Evolutionary conservation across 1,284 basidiomycete genomes (phyloP).

Genomic region (Trichosporon coremiiforme): DNA sequence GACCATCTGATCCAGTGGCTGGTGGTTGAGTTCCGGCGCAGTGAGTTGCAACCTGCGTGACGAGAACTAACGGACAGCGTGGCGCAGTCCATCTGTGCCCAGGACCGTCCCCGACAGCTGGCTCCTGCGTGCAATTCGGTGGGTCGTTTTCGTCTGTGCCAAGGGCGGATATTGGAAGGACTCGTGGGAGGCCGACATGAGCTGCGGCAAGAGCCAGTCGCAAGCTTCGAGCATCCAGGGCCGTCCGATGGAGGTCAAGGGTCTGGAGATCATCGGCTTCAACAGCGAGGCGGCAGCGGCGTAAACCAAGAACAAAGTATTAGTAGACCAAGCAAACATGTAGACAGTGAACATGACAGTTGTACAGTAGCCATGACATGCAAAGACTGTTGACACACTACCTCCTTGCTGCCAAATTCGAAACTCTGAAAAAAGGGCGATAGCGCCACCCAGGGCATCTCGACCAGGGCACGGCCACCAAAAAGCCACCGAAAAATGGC

Average conservation of each 20-base stretch:
- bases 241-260: not conserved
- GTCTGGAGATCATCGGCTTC: not conserved
- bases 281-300: not conserved
- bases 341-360: not conserved
- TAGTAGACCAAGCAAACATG: not conserved
- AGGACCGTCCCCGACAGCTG: not conserved
- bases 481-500: not conserved
- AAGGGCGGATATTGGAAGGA: not conserved
- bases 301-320: not conserved
- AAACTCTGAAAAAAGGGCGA: not conserved
- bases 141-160: not conserved
- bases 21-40: conserved; percentile 12
- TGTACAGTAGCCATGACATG: conserved; percentile 7
- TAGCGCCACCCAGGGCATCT: not conserved
- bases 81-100: not conserved
- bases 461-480: not conserved
- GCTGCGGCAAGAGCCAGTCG: not conserved
- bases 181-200: not conserved
- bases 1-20: conserved; percentile 14
- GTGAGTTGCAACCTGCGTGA: not conserved
- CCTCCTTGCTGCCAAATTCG: not conserved
- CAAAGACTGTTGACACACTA: not conserved
- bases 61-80: not conserved
- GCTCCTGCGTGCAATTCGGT: conserved; percentile 14
- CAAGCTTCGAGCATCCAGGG: not conserved